Evolutionary conservation across 164 flowering plant genomes (phyloP).

Genomic region (Cinnamomum micranthum): DNA sequence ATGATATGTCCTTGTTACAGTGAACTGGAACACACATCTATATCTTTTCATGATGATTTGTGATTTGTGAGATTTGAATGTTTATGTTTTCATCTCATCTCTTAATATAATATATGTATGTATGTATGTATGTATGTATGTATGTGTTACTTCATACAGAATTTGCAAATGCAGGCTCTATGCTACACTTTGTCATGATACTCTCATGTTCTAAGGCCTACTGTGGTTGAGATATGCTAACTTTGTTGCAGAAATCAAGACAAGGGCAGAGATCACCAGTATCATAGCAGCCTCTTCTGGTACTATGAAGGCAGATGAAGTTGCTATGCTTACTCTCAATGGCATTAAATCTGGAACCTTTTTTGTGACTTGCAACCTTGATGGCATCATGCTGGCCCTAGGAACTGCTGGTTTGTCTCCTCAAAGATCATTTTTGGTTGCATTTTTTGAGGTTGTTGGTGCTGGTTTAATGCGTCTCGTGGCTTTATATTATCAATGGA

Average conservation of each 20-base stretch:
- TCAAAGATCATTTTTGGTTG: constrained; percentile 71
- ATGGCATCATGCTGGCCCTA: constrained; percentile 59
- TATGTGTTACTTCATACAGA: neutral
- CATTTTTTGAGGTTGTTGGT: constrained; percentile 68
- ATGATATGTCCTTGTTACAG: too few relatives aligned
- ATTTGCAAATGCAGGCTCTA: neutral
- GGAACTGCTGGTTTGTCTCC: constrained; percentile 91
- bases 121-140: too few relatives aligned
- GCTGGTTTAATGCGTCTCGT: constrained; percentile 54
- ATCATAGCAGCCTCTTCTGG: constrained; percentile 72
- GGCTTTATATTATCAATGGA: constrained; percentile 66
- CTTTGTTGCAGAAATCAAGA: constrained; percentile 59
- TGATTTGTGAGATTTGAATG: too few relatives aligned
- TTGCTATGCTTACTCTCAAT: constrained; percentile 61
- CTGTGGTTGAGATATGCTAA: neutral
- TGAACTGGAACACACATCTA: too few relatives aligned
- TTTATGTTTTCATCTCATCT: neutral
- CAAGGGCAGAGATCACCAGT: constrained; percentile 37
- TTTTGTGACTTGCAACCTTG: constrained; percentile 70
- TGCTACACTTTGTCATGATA: neutral
- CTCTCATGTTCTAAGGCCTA: neutral
- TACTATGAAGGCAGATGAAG: constrained; percentile 77
- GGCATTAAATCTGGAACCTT: constrained; percentile 77
- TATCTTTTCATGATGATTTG: too few relatives aligned
- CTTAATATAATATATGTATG: too few relatives aligned